These are phyloP conservation scores for Ophiostoma triangulosporum DNA, from an alignment of 2,329 filamentous ascomycete genomes.

Conservation along the genomic window DNA sequence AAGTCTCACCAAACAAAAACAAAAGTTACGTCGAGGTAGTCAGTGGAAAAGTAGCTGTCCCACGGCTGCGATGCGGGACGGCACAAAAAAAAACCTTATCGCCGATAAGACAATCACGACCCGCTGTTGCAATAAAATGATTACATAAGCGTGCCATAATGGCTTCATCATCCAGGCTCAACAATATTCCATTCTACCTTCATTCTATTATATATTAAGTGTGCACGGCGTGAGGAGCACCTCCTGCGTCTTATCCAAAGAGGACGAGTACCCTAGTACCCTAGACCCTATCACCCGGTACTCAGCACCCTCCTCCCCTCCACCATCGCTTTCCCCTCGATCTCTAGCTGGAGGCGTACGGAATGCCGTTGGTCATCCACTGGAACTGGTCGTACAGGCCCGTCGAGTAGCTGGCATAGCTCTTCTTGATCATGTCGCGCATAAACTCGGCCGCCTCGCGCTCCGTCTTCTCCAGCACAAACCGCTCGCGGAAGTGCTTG, in stretches of 20 bases:
- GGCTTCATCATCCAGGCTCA: no score
- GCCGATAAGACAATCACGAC: conserved; percentile 4
- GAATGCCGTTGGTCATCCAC: conserved; percentile 19
- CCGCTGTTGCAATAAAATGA: no score
- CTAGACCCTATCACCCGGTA: neutral
- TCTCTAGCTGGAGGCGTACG: conserved; percentile 14
- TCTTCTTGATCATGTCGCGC: conserved; percentile 77
- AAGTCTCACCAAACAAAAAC: no score
- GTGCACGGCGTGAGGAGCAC: no score
- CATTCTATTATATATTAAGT: no score
- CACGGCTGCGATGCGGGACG: neutral
- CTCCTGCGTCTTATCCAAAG: no score
- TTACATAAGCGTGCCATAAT: no score
- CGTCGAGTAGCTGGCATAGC: conserved; percentile 80
- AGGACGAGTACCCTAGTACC: no score
- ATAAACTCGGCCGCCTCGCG: conserved; percentile 92
- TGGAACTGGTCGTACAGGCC: conserved; percentile 98
- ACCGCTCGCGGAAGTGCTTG: conserved; percentile 79
- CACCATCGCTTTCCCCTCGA: neutral
- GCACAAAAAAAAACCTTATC: conserved; percentile 10
- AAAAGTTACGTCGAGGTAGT: no score
- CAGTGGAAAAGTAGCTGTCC: neutral
- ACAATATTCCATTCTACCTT: no score
- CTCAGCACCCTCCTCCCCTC: neutral
- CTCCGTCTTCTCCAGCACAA: conserved; percentile 84